Percentiles rank a stretch among this genome's conserved stretches.
Conservation (phyloP, 768 basidiomycete species). For the Leccinellum rugosiceps region DNA sequence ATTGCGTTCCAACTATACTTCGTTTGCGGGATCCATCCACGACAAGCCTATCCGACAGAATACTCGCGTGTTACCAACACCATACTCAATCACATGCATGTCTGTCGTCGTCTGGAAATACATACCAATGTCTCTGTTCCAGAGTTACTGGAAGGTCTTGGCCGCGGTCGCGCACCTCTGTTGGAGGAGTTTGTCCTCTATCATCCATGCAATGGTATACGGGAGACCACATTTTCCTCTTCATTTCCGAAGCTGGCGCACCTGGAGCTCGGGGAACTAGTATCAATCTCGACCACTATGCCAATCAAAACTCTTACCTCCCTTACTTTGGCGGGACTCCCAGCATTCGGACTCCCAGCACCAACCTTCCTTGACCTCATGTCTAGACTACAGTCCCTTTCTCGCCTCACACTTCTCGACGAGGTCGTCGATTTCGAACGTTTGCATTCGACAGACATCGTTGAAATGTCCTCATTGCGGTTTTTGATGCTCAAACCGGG, state of each 20-base stretch:
- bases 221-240: constrained; percentile 12
- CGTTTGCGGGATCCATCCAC: constrained; percentile 18
- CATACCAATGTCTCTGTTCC: constrained; percentile 23
- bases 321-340: constrained; percentile 24
- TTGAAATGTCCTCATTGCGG: constrained; percentile 20
- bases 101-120: constrained; percentile 26
- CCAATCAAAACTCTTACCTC: constrained; percentile 17
- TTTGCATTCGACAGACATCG: constrained; percentile 1
- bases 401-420: constrained; percentile 22
- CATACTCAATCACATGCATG: constrained; percentile 27
- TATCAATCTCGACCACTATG: constrained; percentile 18
- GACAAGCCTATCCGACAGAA: constrained; percentile 18
- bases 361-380: constrained; percentile 20
- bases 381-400: constrained; percentile 21
- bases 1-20: constrained; percentile 23
- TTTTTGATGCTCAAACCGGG: constrained; percentile 24
- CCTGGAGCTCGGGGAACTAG: constrained; percentile 21
- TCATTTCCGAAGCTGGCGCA: constrained; percentile 22
- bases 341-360: constrained; percentile 21
- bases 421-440: constrained; percentile 29
- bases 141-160: constrained; percentile 23
- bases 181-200: constrained; percentile 25
- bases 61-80: constrained; percentile 21
- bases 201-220: constrained; percentile 14
- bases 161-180: constrained; percentile 21